A percentile compares a stretch with the other conserved stretches of the same genome.
Conservation (phyloP, 2,329 filamentous ascomycete genomes). For the Fusarium irregulare region DNA sequence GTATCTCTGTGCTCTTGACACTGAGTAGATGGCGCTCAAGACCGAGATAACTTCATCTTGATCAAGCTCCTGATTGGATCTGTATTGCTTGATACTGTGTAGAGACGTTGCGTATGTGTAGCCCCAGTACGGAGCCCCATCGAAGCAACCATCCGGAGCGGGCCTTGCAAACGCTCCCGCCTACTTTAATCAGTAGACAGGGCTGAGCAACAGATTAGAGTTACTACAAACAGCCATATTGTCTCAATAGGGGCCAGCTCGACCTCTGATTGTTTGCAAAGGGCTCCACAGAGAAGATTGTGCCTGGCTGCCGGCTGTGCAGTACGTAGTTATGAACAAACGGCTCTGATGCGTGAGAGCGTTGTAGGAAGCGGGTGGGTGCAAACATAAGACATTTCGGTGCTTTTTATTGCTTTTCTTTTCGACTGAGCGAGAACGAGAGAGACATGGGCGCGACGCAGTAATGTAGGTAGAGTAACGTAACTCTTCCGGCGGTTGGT, state of each 20-base stretch:
- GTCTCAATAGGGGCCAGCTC: conserved; percentile 25
- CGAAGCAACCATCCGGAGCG: conserved; percentile 23
- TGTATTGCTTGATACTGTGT: neutral
- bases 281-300: conserved; percentile 23
- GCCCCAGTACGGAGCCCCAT: neutral
- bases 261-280: conserved; percentile 22
- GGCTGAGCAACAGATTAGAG: neutral
- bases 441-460: neutral
- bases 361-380: neutral
- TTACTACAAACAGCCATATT: conserved; percentile 22
- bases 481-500: conserved; percentile 1
- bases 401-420: conserved; percentile 15
- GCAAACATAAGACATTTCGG: conserved; percentile 9
- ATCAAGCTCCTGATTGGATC: neutral
- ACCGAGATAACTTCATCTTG: neutral
- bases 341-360: conserved; percentile 3
- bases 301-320: conserved; percentile 7
- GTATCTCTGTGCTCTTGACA: neutral
- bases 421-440: neutral
- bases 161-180: conserved; percentile 29
- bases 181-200: neutral
- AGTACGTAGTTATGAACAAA: neutral
- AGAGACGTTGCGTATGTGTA: neutral
- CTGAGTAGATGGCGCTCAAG: neutral
- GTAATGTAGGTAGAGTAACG: neutral